A percentile compares a stretch with the other conserved stretches of the same genome.
Conservation (phyloP, 2,329 filamentous ascomycete species). For the Colletotrichum sp. region DNA sequence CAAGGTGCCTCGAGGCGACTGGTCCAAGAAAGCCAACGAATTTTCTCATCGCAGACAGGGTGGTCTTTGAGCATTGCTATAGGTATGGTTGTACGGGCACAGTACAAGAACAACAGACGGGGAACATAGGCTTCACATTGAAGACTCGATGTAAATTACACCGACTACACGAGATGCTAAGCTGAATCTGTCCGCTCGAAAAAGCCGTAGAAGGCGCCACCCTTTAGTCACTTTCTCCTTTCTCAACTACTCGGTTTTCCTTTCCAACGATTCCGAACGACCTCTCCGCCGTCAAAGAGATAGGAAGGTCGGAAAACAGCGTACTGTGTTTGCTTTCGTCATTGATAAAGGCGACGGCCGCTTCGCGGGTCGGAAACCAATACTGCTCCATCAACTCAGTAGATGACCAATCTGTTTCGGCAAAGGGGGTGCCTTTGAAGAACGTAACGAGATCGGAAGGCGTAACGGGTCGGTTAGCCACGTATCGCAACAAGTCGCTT, state of each 20-base stretch:
- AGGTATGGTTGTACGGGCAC: neutral
- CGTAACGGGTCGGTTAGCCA: neutral
- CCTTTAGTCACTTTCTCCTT: neutral
- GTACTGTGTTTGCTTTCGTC: neutral
- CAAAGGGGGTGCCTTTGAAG: neutral
- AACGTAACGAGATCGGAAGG: neutral
- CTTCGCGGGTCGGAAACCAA: neutral
- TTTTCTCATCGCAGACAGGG: neutral
- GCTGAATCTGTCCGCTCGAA: rapidly evolving
- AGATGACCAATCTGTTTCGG: neutral
- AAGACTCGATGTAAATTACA: neutral
- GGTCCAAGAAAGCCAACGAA: neutral
- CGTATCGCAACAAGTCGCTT: neutral
- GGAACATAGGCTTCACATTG: neutral
- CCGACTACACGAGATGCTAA: neutral
- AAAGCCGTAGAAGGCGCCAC: rapidly evolving
- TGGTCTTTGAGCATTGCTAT: neutral
- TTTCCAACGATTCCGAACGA: neutral
- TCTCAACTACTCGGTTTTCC: neutral
- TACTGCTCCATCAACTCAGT: neutral
- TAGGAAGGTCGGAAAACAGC: neutral
- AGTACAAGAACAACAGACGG: neutral
- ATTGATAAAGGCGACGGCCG: neutral
- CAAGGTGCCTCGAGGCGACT: neutral
- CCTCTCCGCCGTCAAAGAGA: neutral